Conservation (phyloP, 176 grass and related monocot genomes). For the Themeda triandra region DNA sequence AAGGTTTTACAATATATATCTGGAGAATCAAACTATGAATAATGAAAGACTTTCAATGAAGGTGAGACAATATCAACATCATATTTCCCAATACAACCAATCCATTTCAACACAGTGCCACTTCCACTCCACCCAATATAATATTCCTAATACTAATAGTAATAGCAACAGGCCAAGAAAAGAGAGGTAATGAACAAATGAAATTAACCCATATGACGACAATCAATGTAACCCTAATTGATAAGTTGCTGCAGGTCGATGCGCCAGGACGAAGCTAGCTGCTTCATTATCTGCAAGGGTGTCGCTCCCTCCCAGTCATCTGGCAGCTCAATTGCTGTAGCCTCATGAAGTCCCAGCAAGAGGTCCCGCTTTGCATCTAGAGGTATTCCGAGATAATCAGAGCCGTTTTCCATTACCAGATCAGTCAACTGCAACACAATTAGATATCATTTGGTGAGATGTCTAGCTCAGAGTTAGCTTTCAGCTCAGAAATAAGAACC, state of each 20-base stretch:
- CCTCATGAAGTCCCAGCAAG: conserved; percentile 69
- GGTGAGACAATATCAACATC: conserved; percentile 39
- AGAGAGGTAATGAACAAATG: conserved; percentile 48
- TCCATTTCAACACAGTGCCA: conserved; percentile 29
- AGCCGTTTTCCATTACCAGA: conserved; percentile 75
- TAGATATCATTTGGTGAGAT: background rate
- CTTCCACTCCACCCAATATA: conserved; percentile 38
- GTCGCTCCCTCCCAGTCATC: conserved; percentile 86
- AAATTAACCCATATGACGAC: conserved; percentile 41
- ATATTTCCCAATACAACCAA: conserved; percentile 30
- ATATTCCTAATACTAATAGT: conserved; percentile 24
- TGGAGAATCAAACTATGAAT: conserved; percentile 12
- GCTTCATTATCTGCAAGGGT: conserved; percentile 88
- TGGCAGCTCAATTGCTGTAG: conserved; percentile 52
- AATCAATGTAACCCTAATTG: conserved; percentile 42
- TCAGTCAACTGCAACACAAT: conserved; percentile 70
- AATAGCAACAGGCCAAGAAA: conserved; percentile 33
- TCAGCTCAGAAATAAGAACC: conserved; percentile 7
- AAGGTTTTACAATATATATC: conserved; percentile 14
- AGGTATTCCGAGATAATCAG: conserved; percentile 69
- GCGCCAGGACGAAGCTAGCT: conserved; percentile 87
- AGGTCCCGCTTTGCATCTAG: conserved; percentile 62
- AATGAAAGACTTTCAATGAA: background rate
- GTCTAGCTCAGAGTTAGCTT: conserved; percentile 12
- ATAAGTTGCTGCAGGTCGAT: conserved; percentile 82